These are phyloP conservation scores for Nitzschia palea DNA, from an alignment of 108 stramenopile genomes.

Conservation along the genomic window DNA sequence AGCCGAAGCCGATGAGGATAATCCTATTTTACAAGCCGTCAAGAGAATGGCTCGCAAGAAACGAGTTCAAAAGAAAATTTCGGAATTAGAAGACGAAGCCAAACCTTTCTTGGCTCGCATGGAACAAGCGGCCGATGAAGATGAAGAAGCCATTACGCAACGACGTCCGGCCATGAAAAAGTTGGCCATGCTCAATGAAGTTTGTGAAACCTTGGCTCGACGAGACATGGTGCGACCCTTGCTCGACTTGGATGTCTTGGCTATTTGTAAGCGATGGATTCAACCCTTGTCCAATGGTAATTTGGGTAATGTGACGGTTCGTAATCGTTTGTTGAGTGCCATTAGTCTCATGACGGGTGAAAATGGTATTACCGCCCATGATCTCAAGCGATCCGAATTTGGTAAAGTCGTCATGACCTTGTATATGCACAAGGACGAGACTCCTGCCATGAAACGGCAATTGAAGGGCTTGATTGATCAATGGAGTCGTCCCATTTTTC, in stretches of 20 bases:
- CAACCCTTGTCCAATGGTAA: constrained; percentile 80
- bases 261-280: constrained; percentile 73
- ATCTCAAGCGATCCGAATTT: constrained; percentile 80
- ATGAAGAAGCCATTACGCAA: constrained; percentile 60
- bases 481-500: constrained; percentile 91
- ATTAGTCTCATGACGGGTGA: constrained; percentile 78
- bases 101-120: constrained; percentile 71
- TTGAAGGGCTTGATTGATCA: constrained; percentile 76
- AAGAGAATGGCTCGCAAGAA: constrained; percentile 82
- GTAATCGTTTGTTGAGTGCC: constrained; percentile 64
- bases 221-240: constrained; percentile 71
- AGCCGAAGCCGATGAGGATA: constrained; percentile 54
- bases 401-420: constrained; percentile 84
- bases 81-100: constrained; percentile 74
- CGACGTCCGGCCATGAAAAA: constrained; percentile 72
- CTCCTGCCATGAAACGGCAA: constrained; percentile 75
- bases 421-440: constrained; percentile 86
- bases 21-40: constrained; percentile 81
- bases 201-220: constrained; percentile 61
- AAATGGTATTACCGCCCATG: constrained; percentile 60
- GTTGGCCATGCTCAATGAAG: constrained; percentile 67
- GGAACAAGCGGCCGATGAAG: constrained; percentile 77
- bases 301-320: constrained; percentile 84
- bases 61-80: constrained; percentile 56
- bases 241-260: constrained; percentile 77